Percentiles rank a stretch among this genome's conserved stretches.
Evolutionary conservation across 805 yeast species (phyloP).

Genomic region (Teunomyces atbi): DNA sequence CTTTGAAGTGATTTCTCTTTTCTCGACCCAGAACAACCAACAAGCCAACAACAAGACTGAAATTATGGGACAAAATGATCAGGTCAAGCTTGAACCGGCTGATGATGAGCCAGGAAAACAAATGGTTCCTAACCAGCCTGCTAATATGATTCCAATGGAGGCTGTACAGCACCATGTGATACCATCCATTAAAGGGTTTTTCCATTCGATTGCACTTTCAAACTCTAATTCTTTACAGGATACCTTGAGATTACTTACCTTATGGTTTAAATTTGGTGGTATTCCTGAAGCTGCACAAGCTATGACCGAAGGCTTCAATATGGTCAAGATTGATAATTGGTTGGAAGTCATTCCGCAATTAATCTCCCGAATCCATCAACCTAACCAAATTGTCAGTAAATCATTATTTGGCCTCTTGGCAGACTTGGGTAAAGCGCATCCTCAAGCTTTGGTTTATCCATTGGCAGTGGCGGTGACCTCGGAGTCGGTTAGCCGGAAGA

Average conservation of each 20-base stretch:
- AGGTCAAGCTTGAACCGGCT: conserved; percentile 13
- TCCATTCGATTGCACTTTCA: conserved; percentile 89
- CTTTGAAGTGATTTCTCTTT: conserved; percentile 84
- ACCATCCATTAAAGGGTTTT: conserved; percentile 94
- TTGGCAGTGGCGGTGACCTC: conserved; percentile 94
- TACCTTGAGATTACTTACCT: conserved; percentile 79
- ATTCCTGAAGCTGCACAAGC: conserved; percentile 87
- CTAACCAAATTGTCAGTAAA: conserved; percentile 77
- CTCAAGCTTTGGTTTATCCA: conserved; percentile 95
- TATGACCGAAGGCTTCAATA: conserved; percentile 82
- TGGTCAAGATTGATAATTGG: conserved; percentile 93
- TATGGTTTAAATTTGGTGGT: conserved; percentile 97
- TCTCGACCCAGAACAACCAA: conserved; percentile 32
- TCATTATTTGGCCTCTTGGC: conserved; percentile 77
- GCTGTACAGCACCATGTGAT: conserved; percentile 83
- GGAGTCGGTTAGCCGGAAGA: conserved; percentile 83
- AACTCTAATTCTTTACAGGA: conserved; percentile 88
- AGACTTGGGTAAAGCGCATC: conserved; percentile 91
- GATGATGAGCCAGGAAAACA: conserved; percentile 6
- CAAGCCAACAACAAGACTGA: conserved; percentile 19
- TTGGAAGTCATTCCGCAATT: conserved; percentile 92
- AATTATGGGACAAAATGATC: conserved; percentile 30
- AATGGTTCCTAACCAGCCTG: conserved; percentile 8
- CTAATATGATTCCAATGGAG: conserved; percentile 42
- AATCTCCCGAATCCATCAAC: conserved; percentile 95